Conservation (phyloP, 2,329 filamentous ascomycete species). For the Periglandula ipomoeae region DNA sequence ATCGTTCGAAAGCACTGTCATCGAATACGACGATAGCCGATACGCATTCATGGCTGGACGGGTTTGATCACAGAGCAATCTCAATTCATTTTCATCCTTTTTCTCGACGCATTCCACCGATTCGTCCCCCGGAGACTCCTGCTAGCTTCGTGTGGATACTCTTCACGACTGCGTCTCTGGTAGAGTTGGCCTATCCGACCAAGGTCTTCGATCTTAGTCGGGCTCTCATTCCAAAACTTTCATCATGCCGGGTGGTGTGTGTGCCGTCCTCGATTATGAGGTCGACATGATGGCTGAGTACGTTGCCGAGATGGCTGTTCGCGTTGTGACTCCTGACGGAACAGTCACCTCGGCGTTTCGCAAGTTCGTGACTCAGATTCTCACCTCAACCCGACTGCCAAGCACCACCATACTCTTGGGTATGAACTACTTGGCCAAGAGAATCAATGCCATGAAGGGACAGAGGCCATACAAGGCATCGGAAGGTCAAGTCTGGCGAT, state of each 20-base stretch:
- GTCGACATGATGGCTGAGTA: conserved; percentile 95
- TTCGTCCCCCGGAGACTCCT: background rate
- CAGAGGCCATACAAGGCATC: conserved; percentile 45
- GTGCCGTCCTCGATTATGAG: conserved; percentile 90
- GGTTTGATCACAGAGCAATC: conserved; percentile 15
- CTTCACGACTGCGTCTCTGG: conserved; percentile 9
- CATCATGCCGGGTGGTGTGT: conserved; percentile 72
- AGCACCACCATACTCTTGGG: conserved; percentile 86
- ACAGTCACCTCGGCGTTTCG: conserved; percentile 63
- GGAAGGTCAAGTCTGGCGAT: conserved; percentile 72
- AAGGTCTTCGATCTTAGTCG: conserved; percentile 34
- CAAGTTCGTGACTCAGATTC: conserved; percentile 85
- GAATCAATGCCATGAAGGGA: conserved; percentile 64
- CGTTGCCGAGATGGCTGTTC: conserved; percentile 76
- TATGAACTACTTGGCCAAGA: conserved; percentile 78
- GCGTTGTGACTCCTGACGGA: conserved; percentile 44
- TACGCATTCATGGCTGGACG: conserved; percentile 25
- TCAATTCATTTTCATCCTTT: conserved; percentile 7
- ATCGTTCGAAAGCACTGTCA: conserved; percentile 11
- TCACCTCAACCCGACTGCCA: conserved; percentile 81
- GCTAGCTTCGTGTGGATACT: background rate
- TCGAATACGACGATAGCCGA: conserved; percentile 12
- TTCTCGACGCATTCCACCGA: background rate
- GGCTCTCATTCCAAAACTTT: conserved; percentile 19
- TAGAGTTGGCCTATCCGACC: conserved; percentile 20